Evolutionary conservation across 345 rosid species (phyloP).

Genomic region (Populus simonii): DNA sequence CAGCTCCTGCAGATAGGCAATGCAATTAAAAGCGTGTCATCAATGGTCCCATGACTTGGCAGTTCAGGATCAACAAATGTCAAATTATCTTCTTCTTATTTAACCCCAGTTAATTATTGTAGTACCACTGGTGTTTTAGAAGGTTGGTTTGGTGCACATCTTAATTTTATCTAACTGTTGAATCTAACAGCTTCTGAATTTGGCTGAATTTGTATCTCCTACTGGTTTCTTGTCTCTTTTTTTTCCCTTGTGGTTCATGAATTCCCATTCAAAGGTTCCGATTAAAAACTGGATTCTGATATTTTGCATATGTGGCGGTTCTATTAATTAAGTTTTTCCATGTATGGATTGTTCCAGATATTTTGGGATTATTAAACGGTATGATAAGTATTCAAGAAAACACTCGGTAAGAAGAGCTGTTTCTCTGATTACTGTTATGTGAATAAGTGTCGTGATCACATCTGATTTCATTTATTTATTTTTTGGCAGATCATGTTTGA

Average conservation of each 20-base stretch:
- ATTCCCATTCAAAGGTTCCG: not conserved
- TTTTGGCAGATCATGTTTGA: slow-evolving; percentile 68
- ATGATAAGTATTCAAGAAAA: slow-evolving; percentile 54
- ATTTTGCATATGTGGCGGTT: not conserved
- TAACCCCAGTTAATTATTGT: not conserved
- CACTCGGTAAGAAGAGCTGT: slow-evolving; percentile 51
- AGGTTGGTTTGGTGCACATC: too few species aligned
- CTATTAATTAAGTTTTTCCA: not conserved
- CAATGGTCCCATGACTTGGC: not conserved
- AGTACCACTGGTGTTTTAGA: too few species aligned
- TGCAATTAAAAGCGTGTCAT: not conserved
- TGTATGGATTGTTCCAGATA: slow-evolving; percentile 39
- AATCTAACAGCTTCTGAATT: too few species aligned
- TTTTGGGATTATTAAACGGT: slow-evolving; percentile 64
- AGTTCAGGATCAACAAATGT: not conserved
- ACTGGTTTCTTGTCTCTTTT: not conserved
- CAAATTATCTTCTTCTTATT: not conserved
- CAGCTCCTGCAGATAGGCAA: too few species aligned
- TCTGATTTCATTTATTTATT: not conserved
- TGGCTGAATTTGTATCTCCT: too few species aligned
- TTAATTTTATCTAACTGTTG: too few species aligned
- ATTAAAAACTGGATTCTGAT: not conserved
- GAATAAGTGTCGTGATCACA: slow-evolving; percentile 4
- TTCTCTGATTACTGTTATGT: slow-evolving; percentile 2
- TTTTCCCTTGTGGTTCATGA: not conserved